Evolutionary conservation across 371 early-diverging fungal genomes (phyloP).

Genomic region (Circinella umbellata): DNA sequence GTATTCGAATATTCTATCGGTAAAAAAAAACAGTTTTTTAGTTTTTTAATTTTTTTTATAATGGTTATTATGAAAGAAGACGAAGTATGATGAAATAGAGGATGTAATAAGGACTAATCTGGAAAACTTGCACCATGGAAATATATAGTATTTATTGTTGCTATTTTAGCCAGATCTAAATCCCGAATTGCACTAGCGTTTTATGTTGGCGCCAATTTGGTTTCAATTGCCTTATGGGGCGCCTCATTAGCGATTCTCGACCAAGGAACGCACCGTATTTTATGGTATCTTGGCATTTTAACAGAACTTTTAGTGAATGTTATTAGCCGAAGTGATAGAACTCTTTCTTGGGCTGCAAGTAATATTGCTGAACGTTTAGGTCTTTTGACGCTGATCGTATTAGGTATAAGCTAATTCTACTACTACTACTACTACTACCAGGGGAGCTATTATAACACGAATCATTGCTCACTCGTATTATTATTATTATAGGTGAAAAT

Average conservation of each 20-base stretch:
- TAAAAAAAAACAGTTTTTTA: conserved; percentile 20
- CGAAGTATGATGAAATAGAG: too few species aligned
- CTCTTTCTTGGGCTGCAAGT: conserved; percentile 65
- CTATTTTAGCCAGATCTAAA: conserved; percentile 49
- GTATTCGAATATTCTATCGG: conserved; percentile 62
- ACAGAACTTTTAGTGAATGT: conserved; percentile 55
- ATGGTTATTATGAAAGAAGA: neutral
- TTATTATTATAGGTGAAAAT: conserved; percentile 38
- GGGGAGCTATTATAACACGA: too few species aligned
- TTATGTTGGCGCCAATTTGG: conserved; percentile 51
- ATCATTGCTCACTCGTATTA: neutral
- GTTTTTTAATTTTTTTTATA: too few species aligned
- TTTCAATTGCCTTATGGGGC: conserved; percentile 60
- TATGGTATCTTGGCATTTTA: conserved; percentile 59
- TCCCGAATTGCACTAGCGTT: conserved; percentile 45
- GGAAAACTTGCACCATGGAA: neutral
- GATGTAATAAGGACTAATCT: too few species aligned
- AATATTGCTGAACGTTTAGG: conserved; percentile 64
- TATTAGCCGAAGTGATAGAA: conserved; percentile 51
- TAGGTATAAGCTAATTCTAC: conserved; percentile 26
- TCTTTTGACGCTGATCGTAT: conserved; percentile 59
- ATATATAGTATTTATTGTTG: conserved; percentile 40
- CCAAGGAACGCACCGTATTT: conserved; percentile 46
- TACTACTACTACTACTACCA: neutral
- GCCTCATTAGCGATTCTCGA: conserved; percentile 47